Evolutionary conservation across 441 rosid genomes (phyloP).

Genomic region (Brassica hybrid): DNA sequence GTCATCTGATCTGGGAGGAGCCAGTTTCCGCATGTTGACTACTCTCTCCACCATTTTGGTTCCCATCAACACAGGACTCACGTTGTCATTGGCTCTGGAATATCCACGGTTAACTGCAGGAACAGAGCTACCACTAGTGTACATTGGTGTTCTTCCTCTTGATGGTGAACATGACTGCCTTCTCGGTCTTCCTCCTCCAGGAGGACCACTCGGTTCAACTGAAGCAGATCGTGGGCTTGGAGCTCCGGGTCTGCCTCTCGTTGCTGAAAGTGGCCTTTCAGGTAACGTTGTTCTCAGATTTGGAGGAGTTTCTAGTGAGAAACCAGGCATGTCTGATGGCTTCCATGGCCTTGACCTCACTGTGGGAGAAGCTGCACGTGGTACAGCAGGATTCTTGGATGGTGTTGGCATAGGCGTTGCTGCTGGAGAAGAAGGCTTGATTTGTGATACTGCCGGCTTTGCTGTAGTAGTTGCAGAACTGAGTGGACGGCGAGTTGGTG

Average conservation of each 20-base stretch:
- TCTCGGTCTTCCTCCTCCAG: constrained; percentile 74
- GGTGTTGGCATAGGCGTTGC: constrained; percentile 49
- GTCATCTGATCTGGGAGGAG: constrained; percentile 84
- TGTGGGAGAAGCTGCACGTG: constrained; percentile 78
- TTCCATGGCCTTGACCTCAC: constrained; percentile 92
- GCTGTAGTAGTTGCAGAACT: constrained; percentile 52
- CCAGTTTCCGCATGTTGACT: constrained; percentile 87
- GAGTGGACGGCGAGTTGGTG: constrained; percentile 85
- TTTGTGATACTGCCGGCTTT: constrained; percentile 57
- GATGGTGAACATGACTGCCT: constrained; percentile 97
- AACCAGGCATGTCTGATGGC: constrained; percentile 98
- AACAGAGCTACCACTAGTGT: constrained; percentile 88
- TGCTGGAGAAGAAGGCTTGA: constrained; percentile 59
- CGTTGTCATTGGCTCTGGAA: constrained; percentile 69
- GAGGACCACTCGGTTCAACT: constrained; percentile 66
- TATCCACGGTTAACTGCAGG: constrained; percentile 74
- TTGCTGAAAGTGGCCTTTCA: constrained; percentile 86
- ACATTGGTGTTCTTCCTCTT: constrained; percentile 74
- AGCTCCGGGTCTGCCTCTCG: constrained; percentile 96
- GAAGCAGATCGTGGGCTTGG: constrained; percentile 88
- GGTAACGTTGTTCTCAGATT: constrained; percentile 87
- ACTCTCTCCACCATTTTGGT: constrained; percentile 98
- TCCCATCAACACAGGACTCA: constrained; percentile 86
- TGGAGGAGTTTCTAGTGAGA: constrained; percentile 94
- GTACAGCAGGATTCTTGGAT: constrained; percentile 61